Base-by-base conservation (phyloP, 1,284 basidiomycete species). In the Schizophyllum amplum region DNA sequence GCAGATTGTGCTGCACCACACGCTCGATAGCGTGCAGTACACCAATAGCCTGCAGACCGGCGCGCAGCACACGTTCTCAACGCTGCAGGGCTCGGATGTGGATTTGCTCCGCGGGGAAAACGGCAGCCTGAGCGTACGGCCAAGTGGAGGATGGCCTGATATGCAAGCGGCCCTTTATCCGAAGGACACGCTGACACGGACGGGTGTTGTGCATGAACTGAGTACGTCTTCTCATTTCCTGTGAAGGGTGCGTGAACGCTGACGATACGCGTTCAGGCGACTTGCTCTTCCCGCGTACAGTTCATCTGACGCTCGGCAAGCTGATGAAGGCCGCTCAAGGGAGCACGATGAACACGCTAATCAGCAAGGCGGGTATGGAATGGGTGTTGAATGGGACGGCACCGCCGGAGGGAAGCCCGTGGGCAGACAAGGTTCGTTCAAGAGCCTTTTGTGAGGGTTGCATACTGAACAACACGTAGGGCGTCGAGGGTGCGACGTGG, bases 201-300 rank as follows among this genome's bases (percentile, higher is more conserved):
- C 95, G 1, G 96, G 97, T 13, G 92, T 91, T 21, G 81, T 98
- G 51, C 96, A 99, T 69, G 87, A 93, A 64, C 76, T 98, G 56
- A 84, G 33, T 42, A 17, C 11, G 33, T 42, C 7, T 9, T 13
- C 17, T 42, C 17, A 9, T 42, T 9, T 17, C 11, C 11, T 9
- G 33, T 42, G 4, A 42, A 42, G 33, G 33, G 33, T 42, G 33
- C n/a, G 7, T 17, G 33, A 17, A 13, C 11, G 33, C 33, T 42
- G 33, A 42, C 33, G 33, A 13, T 3, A 3, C 3, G 2, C 17
- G 17, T 42, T 3, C 33, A 42, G 33, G 87, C 13, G 92, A 96
- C 68, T 82, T 99, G 33, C 78, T 95, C 63, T 81, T 98, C 51
- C 97, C 97, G 15, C 82, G 93, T n/a, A 86, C 88, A 4, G 83